phyloP scores from a whole-genome alignment of 148 eudicot species.

The Heliosperma pusillum region DNA sequence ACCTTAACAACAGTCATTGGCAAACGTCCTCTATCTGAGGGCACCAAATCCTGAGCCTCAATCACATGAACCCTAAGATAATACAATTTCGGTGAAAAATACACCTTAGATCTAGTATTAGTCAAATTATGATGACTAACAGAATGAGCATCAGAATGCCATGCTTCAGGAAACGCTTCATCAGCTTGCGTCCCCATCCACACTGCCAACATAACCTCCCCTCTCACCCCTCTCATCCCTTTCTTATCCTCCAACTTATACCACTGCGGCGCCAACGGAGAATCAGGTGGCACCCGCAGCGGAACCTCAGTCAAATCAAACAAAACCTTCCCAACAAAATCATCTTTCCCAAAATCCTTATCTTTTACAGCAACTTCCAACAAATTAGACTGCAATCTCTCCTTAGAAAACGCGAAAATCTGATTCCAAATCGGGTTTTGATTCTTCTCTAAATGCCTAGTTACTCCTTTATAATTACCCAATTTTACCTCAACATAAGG shows the following conservation, averaged over 20 bases:
- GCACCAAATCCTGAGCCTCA: slow-evolving; percentile 84
- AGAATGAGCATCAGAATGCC: slow-evolving; percentile 93
- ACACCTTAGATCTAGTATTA: slow-evolving; percentile 73
- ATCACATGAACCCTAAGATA: slow-evolving; percentile 77
- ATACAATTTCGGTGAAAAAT: slow-evolving; percentile 75
- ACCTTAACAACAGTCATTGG: slow-evolving; percentile 48
- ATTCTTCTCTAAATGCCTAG: slow-evolving; percentile 75
- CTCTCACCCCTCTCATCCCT: slow-evolving; percentile 45
- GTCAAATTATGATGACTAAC: slow-evolving; percentile 55
- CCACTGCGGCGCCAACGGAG: slow-evolving; percentile 97
- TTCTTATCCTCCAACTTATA: slow-evolving; percentile 57
- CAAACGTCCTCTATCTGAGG: slow-evolving; percentile 43
- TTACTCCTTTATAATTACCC: slow-evolving; percentile 90
- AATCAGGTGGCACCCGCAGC: slow-evolving; percentile 77
- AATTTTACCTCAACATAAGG: slow-evolving; percentile 91
- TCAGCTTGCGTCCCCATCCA: slow-evolving; percentile 99
- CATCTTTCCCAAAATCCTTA: slow-evolving; percentile 76
- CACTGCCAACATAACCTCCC: slow-evolving; percentile 87
- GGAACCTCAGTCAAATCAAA: slow-evolving; percentile 76
- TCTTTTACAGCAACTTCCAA: slow-evolving; percentile 75
- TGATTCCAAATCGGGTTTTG: slow-evolving; percentile 72
- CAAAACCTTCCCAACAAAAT: slow-evolving; percentile 64
- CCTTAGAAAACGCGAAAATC: slow-evolving; percentile 79
- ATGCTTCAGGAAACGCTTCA: slow-evolving; percentile 90
- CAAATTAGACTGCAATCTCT: slow-evolving; percentile 53